phyloP scores from a whole-genome alignment of 2,329 filamentous ascomycete species.

The Arachnomyces sp. region DNA sequence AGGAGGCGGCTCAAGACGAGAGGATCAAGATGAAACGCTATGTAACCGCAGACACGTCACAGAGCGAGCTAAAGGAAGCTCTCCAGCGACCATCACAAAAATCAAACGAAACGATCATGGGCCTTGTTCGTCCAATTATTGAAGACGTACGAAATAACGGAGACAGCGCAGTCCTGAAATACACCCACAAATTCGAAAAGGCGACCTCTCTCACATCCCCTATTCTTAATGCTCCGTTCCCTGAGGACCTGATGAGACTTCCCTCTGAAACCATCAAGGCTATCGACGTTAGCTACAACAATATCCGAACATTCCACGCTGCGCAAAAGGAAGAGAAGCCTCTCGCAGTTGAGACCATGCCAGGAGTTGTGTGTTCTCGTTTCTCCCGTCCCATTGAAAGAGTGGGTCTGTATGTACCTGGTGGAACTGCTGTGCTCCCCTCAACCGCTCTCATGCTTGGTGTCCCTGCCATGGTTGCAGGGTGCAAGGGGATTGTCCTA shows the following conservation, averaged over 20 bases:
- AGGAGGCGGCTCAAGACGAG: conserved; percentile 45
- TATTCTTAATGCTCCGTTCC: conserved; percentile 83
- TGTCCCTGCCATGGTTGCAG: conserved; percentile 94
- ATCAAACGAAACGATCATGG: conserved; percentile 87
- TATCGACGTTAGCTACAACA: conserved; percentile 90
- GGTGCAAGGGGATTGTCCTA: conserved; percentile 88
- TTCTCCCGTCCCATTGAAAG: conserved; percentile 88
- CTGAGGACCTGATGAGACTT: conserved; percentile 74
- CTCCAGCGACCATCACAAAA: conserved; percentile 87
- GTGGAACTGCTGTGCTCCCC: conserved; percentile 92
- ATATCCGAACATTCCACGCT: conserved; percentile 88
- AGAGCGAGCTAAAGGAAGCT: conserved; percentile 59
- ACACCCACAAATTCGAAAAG: conserved; percentile 97
- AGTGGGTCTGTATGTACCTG: conserved; percentile 93
- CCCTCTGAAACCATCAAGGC: conserved; percentile 75
- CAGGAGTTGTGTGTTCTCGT: conserved; percentile 86
- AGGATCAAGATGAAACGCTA: conserved; percentile 79
- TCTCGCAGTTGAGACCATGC: conserved; percentile 91
- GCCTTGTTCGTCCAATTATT: conserved; percentile 85
- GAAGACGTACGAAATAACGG: conserved; percentile 74
- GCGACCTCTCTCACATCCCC: conserved; percentile 83
- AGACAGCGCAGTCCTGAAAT: conserved; percentile 79
- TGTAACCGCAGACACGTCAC: conserved; percentile 56
- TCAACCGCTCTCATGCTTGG: conserved; percentile 97
- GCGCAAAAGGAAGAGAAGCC: conserved; percentile 80